Conservation (phyloP, 441 rosid genomes). For the Daphne laureola region DNA sequence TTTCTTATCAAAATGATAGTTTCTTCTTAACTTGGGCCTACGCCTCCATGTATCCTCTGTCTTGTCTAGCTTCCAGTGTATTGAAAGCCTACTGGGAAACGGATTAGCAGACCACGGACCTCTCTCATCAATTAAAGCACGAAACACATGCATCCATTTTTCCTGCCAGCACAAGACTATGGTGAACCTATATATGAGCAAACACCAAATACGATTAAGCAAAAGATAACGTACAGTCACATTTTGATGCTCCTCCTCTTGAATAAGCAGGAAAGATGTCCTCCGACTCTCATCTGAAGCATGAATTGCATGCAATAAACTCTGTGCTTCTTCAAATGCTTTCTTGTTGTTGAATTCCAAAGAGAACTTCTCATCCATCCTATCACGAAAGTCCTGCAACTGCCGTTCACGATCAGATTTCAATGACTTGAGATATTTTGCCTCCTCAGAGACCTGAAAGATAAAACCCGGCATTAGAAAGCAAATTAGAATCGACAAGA, state of each 20-base stretch:
- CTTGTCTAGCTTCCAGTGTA: conserved; percentile 97
- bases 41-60: conserved; percentile 98
- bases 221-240: conserved; percentile 46
- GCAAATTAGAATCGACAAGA: background rate
- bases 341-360: conserved; percentile 47
- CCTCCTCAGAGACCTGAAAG: conserved; percentile 73
- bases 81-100: conserved; percentile 70
- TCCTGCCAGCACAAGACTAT: conserved; percentile 35
- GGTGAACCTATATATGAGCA: background rate
- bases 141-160: conserved; percentile 97
- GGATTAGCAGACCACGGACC: conserved; percentile 99
- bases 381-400: conserved; percentile 59
- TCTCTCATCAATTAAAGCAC: conserved; percentile 91
- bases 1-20: conserved; percentile 89
- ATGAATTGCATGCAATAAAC: conserved; percentile 49
- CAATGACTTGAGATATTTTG: conserved; percentile 57
- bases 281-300: conserved; percentile 85
- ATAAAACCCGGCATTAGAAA: conserved; percentile 4
- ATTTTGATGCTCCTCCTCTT: conserved; percentile 92
- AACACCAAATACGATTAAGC: conserved; percentile 8
- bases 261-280: conserved; percentile 56
- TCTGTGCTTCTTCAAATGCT: conserved; percentile 75
- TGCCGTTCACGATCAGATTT: conserved; percentile 70
- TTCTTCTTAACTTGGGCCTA: conserved; percentile 86
- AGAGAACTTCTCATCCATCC: conserved; percentile 55